Base-by-base conservation (phyloP, 306 rosid species). In the Arachis stenosperma region DNA sequence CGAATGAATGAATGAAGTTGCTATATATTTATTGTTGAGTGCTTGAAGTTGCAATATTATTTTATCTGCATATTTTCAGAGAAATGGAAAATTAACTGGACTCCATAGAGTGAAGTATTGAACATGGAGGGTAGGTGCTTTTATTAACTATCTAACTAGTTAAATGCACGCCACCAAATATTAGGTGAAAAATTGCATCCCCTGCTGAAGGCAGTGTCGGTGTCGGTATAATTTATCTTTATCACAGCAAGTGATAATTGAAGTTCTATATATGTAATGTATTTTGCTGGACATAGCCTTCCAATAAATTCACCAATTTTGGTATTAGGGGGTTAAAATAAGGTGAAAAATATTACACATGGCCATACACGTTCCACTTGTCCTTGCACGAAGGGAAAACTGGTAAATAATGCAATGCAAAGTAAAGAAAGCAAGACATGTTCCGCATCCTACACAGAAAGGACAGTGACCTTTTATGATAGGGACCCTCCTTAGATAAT, bases 401-500 rank as follows among this genome's bases (percentile, higher is more conserved):
- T 50, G 68, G 65, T 53, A 69, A 65, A 71, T 42, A 44, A 73
- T 53, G 73, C 64, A 73, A 60, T 68, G 78, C 62, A 59, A 64
- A 14, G 37, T 33, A 6, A 42, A 42, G 46, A 6, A 42, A 42
- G 2, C 22, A 62, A 36, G 69, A 66, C 67, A 75, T 62, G n/a
- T 50, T 62, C 65, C 66, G 8, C 2, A 1, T 52, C 57, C 8
- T 3, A 52, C 57, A 57, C 65, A 5, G 2, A 58, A 59, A 70
- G 71, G 79, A 67, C 67, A 61, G 67, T 59, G 82, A 82, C 80
- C 81, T 55, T 59, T 59, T n/a, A 56, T 70, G 65, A 67, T 66
- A 46, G 65, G 86, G 89, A 33, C 56, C 89, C 88, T 76, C 73
- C 39, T 2, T 48, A 6, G 30, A 81, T 36, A 64, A 71, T 42